Evolutionary conservation across 306 rosid species (phyloP), one percentile per base, ranked within the genome.

Genomic region (Dalbergia cochinchinensis): DNA sequence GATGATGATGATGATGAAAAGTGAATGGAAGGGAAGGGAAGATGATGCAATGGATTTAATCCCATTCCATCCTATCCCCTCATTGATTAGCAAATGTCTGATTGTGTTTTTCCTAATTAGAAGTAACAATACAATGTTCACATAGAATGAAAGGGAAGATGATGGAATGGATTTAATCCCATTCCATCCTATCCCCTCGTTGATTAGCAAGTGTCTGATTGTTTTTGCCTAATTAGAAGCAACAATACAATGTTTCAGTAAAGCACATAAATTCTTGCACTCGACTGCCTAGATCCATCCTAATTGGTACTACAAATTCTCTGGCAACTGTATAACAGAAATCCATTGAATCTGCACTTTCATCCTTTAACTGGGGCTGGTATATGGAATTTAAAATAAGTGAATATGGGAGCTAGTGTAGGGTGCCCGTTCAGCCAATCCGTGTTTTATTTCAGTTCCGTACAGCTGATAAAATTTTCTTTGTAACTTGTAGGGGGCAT

Each of bases 401-500:
- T 65, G 26, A 71, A 47, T 20, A 11, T 47, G 68, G 69, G 60
- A 71, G 37, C 37, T 73, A 33, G 73, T 58, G 8, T 37, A 68
- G 69, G 63, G 13, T 58, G 47, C 37, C 68, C 5, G 34, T 42
- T 59, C 63, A 33, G 35, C 45, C 60, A 44, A 5, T 39, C 47
- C 79, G 16, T 61, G 35, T 73, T 67, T 79, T 78, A 60, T 20
- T 20, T 65, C 60, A 33, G 61, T 58, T 70, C 66, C 78, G n/a
- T 77, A 66, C 37, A 11, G 22, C 50, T 82, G 19, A 88, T 62
- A 12, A 39, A 57, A 65, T 19, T 48, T 60, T 42, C 55, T 60
- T 31, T 62, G 31, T 61, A 83, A 83, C 79, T 69, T 78, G 69
- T 87, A 95, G 99, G 82, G 84, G 71, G 85, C 78, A 53, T 84